Conservation (phyloP, 768 basidiomycete species). For the Melanogaster broomeanus region DNA sequence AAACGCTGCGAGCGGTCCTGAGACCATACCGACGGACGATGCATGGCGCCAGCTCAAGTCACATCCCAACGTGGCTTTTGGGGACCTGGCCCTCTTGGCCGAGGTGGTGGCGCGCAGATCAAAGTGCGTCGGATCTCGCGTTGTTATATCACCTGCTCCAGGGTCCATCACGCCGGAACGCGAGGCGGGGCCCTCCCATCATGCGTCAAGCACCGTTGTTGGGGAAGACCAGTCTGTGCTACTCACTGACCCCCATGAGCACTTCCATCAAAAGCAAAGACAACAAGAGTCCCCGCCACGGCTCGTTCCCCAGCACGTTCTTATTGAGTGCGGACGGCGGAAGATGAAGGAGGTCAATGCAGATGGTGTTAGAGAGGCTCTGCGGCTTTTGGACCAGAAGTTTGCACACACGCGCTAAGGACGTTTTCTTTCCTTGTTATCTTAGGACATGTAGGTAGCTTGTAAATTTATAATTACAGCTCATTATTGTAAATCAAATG, state of each 20-base stretch:
- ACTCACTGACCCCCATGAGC: conserved; percentile 55
- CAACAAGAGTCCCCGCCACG: conserved; percentile 46
- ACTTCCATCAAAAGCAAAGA: conserved; percentile 48
- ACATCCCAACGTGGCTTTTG: conserved; percentile 86
- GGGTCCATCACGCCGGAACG: conserved; percentile 52
- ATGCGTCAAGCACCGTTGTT: conserved; percentile 5
- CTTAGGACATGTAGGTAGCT: not conserved
- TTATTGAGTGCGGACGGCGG: conserved; percentile 63
- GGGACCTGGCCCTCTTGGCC: conserved; percentile 80
- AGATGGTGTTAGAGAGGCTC: conserved; percentile 73
- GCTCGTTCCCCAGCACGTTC: conserved; percentile 61
- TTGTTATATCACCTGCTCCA: conserved; percentile 57
- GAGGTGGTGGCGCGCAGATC: conserved; percentile 87
- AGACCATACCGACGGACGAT: conserved; percentile 75
- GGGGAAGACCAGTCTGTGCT: conserved; percentile 41
- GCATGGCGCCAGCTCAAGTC: conserved; percentile 85
- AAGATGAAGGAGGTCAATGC: conserved; percentile 66
- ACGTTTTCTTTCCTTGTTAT: not conserved
- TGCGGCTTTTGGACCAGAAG: conserved; percentile 71
- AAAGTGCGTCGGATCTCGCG: conserved; percentile 70
- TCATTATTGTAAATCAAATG: not conserved
- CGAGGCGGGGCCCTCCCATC: conserved; percentile 8
- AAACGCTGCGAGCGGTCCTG: conserved; percentile 26
- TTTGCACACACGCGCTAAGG: conserved; percentile 42
- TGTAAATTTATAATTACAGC: conserved; percentile 1